Conservation (phyloP, 2,329 filamentous ascomycete species). For the Fusarium guadeloupense region DNA sequence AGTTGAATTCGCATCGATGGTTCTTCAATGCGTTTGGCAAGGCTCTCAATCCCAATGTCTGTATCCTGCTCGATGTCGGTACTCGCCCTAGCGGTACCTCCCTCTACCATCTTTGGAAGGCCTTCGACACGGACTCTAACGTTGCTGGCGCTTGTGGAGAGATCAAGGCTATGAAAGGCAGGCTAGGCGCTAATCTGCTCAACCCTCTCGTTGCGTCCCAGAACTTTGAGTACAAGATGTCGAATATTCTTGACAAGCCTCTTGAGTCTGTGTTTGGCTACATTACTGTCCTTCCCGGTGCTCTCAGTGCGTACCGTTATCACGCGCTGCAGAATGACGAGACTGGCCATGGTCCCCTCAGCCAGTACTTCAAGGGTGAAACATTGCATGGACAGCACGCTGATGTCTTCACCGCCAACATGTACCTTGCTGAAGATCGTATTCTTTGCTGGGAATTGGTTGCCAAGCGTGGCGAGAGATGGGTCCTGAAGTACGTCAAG, state of each 20-base stretch:
- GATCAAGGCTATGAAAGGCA: slow-evolving; percentile 96
- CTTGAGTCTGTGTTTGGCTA: slow-evolving; percentile 97
- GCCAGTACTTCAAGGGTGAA: slow-evolving; percentile 99
- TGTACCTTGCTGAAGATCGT: slow-evolving; percentile 91
- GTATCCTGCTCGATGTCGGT: slow-evolving; percentile 95
- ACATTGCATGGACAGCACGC: slow-evolving; percentile 95
- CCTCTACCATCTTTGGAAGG: slow-evolving; percentile 98
- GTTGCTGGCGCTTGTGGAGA: slow-evolving; percentile 97
- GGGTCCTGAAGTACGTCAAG: slow-evolving; percentile 98
- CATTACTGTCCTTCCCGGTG: slow-evolving; percentile 95
- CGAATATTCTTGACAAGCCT: slow-evolving; percentile 97
- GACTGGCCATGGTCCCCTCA: slow-evolving; percentile 91
- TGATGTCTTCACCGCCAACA: slow-evolving; percentile 97
- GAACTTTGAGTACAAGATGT: slow-evolving; percentile 99
- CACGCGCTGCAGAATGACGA: slow-evolving; percentile 96
- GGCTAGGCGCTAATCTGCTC: slow-evolving; percentile 80
- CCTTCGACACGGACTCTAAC: slow-evolving; percentile 96
- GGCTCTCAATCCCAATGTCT: slow-evolving; percentile 93
- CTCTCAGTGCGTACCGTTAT: slow-evolving; percentile 93
- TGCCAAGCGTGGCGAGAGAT: slow-evolving; percentile 91
- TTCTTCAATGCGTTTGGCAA: slow-evolving; percentile 98
- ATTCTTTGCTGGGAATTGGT: slow-evolving; percentile 96
- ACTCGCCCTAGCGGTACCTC: slow-evolving; percentile 89
- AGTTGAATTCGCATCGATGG: slow-evolving; percentile 98
- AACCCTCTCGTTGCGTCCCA: slow-evolving; percentile 97